A percentile compares a stretch with the other conserved stretches of the same genome.
Conservation (phyloP, 139 green algal species). For the Chlamydomonas eustigma region DNA sequence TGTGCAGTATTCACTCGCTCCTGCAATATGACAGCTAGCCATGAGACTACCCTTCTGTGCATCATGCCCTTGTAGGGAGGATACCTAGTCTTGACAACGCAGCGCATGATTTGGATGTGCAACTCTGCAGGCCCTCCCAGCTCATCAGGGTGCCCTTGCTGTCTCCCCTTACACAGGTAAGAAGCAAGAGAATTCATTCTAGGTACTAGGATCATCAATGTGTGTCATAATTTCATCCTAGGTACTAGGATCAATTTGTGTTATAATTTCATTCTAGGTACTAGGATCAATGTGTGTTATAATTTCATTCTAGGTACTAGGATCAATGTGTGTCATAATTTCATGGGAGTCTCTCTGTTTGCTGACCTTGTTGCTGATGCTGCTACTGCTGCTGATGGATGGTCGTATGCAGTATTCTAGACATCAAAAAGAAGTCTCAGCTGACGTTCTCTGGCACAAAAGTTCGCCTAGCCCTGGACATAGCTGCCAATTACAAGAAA, state of each 20-base stretch:
- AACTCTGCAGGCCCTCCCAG: not conserved
- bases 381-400: not conserved
- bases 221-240: too few species aligned
- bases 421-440: not conserved
- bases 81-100: slow-evolving; percentile 46
- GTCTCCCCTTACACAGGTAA: slow-evolving; percentile 27
- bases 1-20: not conserved
- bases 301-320: slow-evolving; percentile 1
- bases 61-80: slow-evolving; percentile 47
- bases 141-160: slow-evolving; percentile 12
- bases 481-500: slow-evolving; percentile 16
- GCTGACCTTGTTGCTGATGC: too few species aligned
- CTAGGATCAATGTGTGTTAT: too few species aligned
- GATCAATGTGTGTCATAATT: slow-evolving; percentile 9
- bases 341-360: not conserved
- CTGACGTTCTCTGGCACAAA: slow-evolving; percentile 14
- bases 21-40: too few species aligned
- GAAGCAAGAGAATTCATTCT: slow-evolving; percentile 22
- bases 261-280: too few species aligned
- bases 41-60: too few species aligned
- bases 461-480: slow-evolving; percentile 35
- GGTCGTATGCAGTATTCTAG: not conserved
- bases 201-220: too few species aligned
- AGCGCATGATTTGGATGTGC: slow-evolving; percentile 52
- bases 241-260: too few species aligned